phyloP scores from a whole-genome alignment of 805 yeast genomes.

The Sungouiella thailandica region DNA sequence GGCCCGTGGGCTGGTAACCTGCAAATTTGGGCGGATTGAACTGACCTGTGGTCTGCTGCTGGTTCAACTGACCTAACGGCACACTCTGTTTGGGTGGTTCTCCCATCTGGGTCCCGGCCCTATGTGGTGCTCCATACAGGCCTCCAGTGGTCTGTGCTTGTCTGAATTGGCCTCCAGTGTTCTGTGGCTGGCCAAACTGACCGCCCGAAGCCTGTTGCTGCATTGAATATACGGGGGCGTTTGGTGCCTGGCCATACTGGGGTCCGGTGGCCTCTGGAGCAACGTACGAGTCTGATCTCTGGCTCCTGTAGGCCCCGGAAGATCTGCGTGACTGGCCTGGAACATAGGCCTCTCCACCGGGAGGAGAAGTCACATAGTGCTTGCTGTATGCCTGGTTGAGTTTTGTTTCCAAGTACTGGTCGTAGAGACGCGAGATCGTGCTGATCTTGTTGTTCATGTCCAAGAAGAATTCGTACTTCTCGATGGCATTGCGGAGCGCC shows the following conservation, averaged over 20 bases:
- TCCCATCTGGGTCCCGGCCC: no score
- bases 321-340: no score
- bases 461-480: slow-evolving; percentile 59
- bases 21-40: no score
- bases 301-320: no score
- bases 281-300: no score
- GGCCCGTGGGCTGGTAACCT: background rate
- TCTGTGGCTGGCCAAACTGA: background rate
- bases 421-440: slow-evolving; percentile 72
- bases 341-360: no score
- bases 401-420: slow-evolving; percentile 59
- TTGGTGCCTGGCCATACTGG: slow-evolving; percentile 1
- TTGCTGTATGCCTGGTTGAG: slow-evolving; percentile 33
- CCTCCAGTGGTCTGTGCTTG: no score
- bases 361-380: slow-evolving; percentile 14
- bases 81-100: no score
- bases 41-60: slow-evolving; percentile 7
- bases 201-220: background rate
- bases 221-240: background rate
- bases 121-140: no score
- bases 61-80: slow-evolving; percentile 3
- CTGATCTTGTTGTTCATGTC: slow-evolving; percentile 76
- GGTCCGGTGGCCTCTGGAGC: background rate
- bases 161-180: background rate
- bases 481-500: slow-evolving; percentile 51